Percentiles rank a stretch among this genome's conserved stretches.
phyloP scores from a whole-genome alignment of 176 grass and related monocot species.

The Hsuehochloa calcarea region DNA sequence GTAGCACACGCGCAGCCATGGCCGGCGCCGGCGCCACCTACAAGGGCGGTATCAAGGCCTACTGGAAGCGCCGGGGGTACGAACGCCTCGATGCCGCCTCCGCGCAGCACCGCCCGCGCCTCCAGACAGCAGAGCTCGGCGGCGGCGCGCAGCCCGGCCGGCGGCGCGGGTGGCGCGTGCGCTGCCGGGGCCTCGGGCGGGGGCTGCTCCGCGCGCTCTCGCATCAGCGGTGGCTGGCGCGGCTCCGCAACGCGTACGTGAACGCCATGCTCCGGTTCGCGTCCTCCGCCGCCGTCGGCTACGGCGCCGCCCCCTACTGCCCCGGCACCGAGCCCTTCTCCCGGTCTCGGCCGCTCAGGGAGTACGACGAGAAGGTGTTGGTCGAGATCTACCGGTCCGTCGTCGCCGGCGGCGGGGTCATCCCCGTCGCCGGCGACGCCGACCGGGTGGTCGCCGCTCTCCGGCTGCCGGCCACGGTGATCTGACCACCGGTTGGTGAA shows the following conservation, averaged over 20 bases:
- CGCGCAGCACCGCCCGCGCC: constrained; percentile 43
- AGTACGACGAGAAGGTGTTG: constrained; percentile 74
- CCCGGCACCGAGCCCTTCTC: constrained; percentile 16
- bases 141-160: neutral
- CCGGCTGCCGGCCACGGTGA: neutral
- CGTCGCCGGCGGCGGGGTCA: constrained; percentile 38
- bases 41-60: constrained; percentile 75
- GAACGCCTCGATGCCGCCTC: constrained; percentile 39
- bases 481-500: neutral
- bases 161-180: constrained; percentile 39
- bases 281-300: constrained; percentile 43
- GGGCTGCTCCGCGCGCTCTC: constrained; percentile 50
- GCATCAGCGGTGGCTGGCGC: constrained; percentile 45
- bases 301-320: constrained; percentile 28
- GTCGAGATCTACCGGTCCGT: constrained; percentile 76
- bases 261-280: constrained; percentile 65
- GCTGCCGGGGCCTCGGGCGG: constrained; percentile 26
- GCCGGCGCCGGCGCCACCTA: neutral
- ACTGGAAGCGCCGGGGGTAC: constrained; percentile 71
- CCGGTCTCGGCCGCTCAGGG: constrained; percentile 37
- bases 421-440: constrained; percentile 13
- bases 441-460: neutral
- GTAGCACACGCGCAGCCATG: neutral
- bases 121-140: constrained; percentile 45
- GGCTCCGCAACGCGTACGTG: constrained; percentile 68